These are phyloP conservation scores for Fusarium tanahbumbuense DNA, from an alignment of 2,329 filamentous ascomycete species.

Conservation along the genomic window DNA sequence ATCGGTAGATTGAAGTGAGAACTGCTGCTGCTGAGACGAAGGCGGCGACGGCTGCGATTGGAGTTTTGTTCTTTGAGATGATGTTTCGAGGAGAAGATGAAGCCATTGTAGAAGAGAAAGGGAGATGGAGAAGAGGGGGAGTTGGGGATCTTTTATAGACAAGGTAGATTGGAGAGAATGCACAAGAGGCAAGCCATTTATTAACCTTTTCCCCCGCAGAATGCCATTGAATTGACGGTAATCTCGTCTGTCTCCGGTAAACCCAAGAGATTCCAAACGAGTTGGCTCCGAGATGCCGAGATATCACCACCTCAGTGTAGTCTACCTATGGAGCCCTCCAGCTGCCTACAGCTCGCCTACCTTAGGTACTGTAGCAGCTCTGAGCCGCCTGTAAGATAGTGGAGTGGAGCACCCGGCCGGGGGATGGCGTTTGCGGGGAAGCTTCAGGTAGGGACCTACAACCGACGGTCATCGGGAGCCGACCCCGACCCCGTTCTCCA, in stretches of 20 bases:
- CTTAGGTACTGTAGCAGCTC: background rate
- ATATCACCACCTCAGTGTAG: constrained; percentile 35
- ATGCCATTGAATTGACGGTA: constrained; percentile 7
- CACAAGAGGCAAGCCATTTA: constrained; percentile 15
- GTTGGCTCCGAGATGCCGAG: constrained; percentile 43
- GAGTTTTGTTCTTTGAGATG: constrained; percentile 34
- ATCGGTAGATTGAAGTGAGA: constrained; percentile 36
- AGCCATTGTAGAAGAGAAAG: constrained; percentile 24
- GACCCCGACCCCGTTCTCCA: constrained; percentile 20
- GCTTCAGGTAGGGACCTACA: background rate
- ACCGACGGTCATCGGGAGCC: constrained; percentile 33
- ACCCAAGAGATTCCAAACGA: background rate
- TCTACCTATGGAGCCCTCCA: no score
- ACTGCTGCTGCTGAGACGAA: constrained; percentile 41
- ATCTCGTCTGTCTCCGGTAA: constrained; percentile 28
- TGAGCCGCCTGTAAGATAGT: background rate
- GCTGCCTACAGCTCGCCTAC: background rate
- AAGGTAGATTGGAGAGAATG: background rate
- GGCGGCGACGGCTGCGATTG: constrained; percentile 38
- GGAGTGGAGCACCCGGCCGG: background rate
- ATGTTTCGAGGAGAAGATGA: constrained; percentile 25
- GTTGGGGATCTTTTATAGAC: constrained; percentile 20
- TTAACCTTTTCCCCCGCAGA: constrained; percentile 21
- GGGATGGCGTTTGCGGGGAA: constrained; percentile 34
- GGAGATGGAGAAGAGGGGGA: background rate